Evolutionary conservation across 345 rosid genomes (phyloP), one percentile per base, ranked within the genome.

Genomic region (Draba incana): DNA sequence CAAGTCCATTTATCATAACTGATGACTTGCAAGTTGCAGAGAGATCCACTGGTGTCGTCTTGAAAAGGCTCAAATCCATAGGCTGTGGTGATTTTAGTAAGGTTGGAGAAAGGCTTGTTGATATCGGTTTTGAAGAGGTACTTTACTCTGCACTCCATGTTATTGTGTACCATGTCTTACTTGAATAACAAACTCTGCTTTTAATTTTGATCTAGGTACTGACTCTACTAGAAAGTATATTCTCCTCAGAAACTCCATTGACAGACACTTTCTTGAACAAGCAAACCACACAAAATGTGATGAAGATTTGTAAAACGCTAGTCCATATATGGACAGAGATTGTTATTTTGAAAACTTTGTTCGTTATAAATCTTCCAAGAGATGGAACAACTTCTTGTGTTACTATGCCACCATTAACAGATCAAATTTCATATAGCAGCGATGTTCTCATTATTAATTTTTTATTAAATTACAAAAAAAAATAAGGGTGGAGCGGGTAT

Each of bases 211-310:
- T 24, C 2, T 43, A 74, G 77, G 46, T 66, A 12, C 8, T 74
- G 13, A 58, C 60, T 23, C 46, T 71, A 16, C 56, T 71, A 10
- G 45, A 8, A 11, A 15, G 14, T 51, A 38, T 41, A 20, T 51
- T 66, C n/a, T 15, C 55, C 7, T 74, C 72, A 5, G 35, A 58
- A 7, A 4, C 68, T 66, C 62, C 78, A 27, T 66, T 74, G 66
- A 74, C 68, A 5, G 68, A 74, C 14, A 12, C 54, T 0, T 66
- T 74, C 25, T 46, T 74, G 55, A 50, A 33, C 24, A 66, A 53
- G 24, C 5, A 55, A 31, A 5, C 1, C 6, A 6, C 53, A 8
- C 11, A 30, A 56, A 47, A 23, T 15, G 1, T 6, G 47, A 10
- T 5, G 10, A 37, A 57, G 30, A 10, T 16, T 20, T 16, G 38